phyloP scores from a whole-genome alignment of 371 early-diverging fungal species.

The Haplosporangium sp. region DNA sequence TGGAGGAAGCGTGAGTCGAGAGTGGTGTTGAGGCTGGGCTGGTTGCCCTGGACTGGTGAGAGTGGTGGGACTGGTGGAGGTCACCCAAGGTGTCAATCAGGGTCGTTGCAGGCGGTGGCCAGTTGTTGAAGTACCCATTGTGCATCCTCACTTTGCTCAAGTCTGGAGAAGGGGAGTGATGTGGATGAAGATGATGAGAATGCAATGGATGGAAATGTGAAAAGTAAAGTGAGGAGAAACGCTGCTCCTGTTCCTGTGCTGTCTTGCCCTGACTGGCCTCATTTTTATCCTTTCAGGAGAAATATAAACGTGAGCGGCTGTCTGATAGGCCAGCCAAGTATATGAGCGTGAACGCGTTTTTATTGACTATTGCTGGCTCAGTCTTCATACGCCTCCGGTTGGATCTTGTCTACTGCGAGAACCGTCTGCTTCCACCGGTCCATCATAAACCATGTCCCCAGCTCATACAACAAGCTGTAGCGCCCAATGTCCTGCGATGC shows the following conservation, averaged over 20 bases:
- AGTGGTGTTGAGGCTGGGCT: not conserved
- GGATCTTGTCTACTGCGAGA: slow-evolving; percentile 3
- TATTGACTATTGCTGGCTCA: not conserved
- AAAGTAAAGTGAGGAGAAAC: not conserved
- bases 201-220: not conserved
- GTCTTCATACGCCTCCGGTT: slow-evolving; percentile 6
- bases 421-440: slow-evolving; percentile 33
- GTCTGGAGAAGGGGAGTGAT: not conserved
- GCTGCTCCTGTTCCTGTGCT: too few species aligned
- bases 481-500: slow-evolving; percentile 50
- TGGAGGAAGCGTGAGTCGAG: not conserved
- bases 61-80: slow-evolving; percentile 14
- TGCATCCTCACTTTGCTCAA: not conserved
- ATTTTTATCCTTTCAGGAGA: too few species aligned
- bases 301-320: too few species aligned
- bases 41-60: not conserved
- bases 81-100: slow-evolving; percentile 2
- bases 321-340: not conserved
- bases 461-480: slow-evolving; percentile 31
- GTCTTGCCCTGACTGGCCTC: too few species aligned
- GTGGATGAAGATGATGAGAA: not conserved
- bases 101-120: not conserved
- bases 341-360: not conserved
- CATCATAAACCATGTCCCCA: slow-evolving; percentile 21
- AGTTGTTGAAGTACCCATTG: slow-evolving; percentile 7